Evolutionary conservation across 352 stramenopile genomes (phyloP).

Genomic region (Phytopythium ostracodes): DNA sequence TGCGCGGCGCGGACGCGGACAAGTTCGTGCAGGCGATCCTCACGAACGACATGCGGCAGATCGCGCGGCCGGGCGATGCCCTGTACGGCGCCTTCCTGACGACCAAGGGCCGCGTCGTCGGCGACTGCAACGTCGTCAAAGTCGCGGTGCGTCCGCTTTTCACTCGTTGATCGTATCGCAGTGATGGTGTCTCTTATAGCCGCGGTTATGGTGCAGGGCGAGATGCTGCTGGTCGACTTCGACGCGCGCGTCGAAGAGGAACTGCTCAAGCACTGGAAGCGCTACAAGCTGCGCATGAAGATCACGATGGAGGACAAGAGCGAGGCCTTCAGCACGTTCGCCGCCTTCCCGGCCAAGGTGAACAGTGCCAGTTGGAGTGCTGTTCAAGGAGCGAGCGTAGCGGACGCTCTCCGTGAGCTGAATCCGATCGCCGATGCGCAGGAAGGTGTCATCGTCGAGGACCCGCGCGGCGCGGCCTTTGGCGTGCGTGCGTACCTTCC

Average conservation of each 20-base stretch:
- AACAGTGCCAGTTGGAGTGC: conserved; percentile 14
- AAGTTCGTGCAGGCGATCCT: conserved; percentile 80
- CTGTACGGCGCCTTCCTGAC: conserved; percentile 80
- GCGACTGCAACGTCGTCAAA: conserved; percentile 74
- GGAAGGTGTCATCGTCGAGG: conserved; percentile 42
- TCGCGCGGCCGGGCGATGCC: conserved; percentile 45
- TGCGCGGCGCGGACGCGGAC: conserved; percentile 62
- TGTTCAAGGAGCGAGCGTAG: conserved; percentile 9
- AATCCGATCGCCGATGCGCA: conserved; percentile 27
- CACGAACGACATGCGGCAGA: conserved; percentile 79
- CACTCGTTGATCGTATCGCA: background rate
- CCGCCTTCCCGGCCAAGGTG: conserved; percentile 47
- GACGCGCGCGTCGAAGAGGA: conserved; percentile 51
- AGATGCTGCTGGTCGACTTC: conserved; percentile 74
- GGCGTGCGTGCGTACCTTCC: conserved; percentile 60
- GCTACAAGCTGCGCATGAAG: conserved; percentile 88
- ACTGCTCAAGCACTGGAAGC: conserved; percentile 81
- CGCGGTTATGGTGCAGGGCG: conserved; percentile 19
- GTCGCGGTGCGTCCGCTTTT: conserved; percentile 24
- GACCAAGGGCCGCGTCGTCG: conserved; percentile 72
- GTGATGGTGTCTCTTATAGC: background rate
- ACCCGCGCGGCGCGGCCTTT: conserved; percentile 65
- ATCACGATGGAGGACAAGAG: conserved; percentile 66
- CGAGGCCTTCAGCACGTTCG: conserved; percentile 39
- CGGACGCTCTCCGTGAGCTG: conserved; percentile 25